Evolutionary conservation across 2,329 filamentous ascomycete genomes (phyloP).

Genomic region (Boeremia lycopersici): DNA sequence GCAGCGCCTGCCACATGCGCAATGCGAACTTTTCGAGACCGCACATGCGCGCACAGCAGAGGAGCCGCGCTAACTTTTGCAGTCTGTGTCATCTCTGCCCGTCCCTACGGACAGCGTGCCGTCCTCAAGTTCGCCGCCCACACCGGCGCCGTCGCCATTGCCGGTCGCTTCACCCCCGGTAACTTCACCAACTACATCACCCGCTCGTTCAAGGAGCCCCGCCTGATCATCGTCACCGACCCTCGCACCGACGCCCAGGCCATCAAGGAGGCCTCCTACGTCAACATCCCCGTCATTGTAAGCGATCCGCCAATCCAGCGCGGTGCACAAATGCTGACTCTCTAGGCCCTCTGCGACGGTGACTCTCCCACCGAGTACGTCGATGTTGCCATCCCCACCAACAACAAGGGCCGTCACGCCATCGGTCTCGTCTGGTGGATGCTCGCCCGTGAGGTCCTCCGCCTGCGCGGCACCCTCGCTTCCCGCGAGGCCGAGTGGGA

Average conservation of each 20-base stretch:
- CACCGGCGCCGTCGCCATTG: constrained; percentile 97
- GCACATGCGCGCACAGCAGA: constrained; percentile 16
- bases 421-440: constrained; percentile 99
- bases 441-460: constrained; percentile 98
- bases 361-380: constrained; percentile 99
- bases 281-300: constrained; percentile 98
- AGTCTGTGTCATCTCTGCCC: constrained; percentile 90
- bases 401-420: constrained; percentile 99
- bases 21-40: neutral
- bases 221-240: constrained; percentile 98
- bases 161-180: constrained; percentile 99
- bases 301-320: constrained; percentile 9
- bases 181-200: constrained; percentile 99
- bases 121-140: constrained; percentile 99
- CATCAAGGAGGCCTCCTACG: constrained; percentile 99
- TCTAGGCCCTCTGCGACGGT: constrained; percentile 86
- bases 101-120: constrained; percentile 98
- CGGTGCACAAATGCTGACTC: neutral
- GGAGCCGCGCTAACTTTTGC: neutral
- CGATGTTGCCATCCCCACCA: constrained; percentile 99
- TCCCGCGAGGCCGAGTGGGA: constrained; percentile 98
- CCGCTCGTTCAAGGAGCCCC: constrained; percentile 99
- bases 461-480: constrained; percentile 94
- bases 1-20: constrained; percentile 14
- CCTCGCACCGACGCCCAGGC: constrained; percentile 99